A percentile compares a stretch with the other conserved stretches of the same genome.
Evolutionary conservation across 805 yeast species (phyloP).

Genomic region (Hanseniaspora thailandica): DNA sequence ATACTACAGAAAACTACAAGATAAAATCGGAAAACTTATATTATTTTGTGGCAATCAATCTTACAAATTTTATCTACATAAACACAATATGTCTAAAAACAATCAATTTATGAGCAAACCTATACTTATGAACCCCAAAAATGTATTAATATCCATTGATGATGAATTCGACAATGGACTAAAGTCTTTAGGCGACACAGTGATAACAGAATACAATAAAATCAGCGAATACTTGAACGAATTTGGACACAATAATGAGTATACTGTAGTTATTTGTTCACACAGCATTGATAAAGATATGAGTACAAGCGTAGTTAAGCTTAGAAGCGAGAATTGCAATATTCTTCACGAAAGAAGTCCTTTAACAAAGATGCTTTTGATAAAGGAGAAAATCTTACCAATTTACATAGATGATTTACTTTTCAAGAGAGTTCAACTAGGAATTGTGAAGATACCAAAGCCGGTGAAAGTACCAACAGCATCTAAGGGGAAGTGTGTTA

Average conservation of each 20-base stretch:
- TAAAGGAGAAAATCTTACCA: neutral
- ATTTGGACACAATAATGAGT: neutral
- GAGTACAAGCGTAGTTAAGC: neutral
- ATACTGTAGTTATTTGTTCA: neutral
- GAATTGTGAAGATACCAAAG: neutral
- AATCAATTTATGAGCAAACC: neutral
- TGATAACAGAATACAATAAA: neutral
- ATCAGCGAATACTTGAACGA: neutral
- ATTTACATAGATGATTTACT: neutral
- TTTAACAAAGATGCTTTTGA: neutral
- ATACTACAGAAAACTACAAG: too few relatives aligned
- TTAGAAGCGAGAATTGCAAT: neutral
- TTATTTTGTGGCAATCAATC: too few relatives aligned
- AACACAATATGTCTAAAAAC: neutral
- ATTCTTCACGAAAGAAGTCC: neutral
- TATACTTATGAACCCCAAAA: neutral
- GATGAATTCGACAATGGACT: neutral
- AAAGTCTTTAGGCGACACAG: too few relatives aligned
- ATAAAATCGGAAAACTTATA: too few relatives aligned
- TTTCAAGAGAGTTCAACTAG: neutral
- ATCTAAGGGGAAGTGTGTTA: conserved; percentile 5
- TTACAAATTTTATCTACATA: too few relatives aligned
- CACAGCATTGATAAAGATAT: conserved; percentile 2
- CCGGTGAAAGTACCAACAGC: neutral
- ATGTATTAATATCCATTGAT: neutral